Base-by-base conservation (phyloP, 768 basidiomycete species). In the Suillus clintonianus region DNA sequence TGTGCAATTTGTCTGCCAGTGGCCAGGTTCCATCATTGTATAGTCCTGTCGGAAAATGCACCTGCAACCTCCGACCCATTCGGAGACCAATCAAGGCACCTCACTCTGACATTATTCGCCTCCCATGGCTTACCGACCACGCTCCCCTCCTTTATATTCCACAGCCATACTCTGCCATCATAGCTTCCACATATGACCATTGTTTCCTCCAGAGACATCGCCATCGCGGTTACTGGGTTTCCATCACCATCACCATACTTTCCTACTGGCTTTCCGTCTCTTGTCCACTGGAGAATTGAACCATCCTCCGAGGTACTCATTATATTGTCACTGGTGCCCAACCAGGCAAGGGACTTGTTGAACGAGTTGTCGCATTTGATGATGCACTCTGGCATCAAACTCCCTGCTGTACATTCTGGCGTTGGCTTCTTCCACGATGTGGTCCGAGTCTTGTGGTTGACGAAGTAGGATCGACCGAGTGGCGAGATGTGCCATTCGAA, bases 11-110 rank as follows among this genome's bases (percentile, higher is more conserved):
- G 24, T 13, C 5, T 17, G 50, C 50, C 50, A 32, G 65, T 42
- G 24, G 24, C 27, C 8, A 56, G 41, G 37, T 68, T 64, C 63
- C 70, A 72, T 7, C 65, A 30, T 10, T 59, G 50, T 10, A 70
- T 65, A 3, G 62, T 59, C 3, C 47, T 61, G 24, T 71, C 62
- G 9, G 36, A 2, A 14, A 62, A 41, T 17, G 50, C 65, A 7
- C 61, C 57, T 10, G 64, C 70, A 0, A 69, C 37, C n/a, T 48
- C 45, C 19, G 30, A 41, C 1, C 62, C 60, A 43, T 65, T 56
- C 0, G 48, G 54, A 17, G 68, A 67, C 36, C 69, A 66, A 27
- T 56, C 66, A 1, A 67, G 39, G 19, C 51, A 27, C 19, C 19
- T 15, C 9, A 64, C 55, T 5, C 51, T 22, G 1, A 30, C 50